phyloP scores from a whole-genome alignment of 768 basidiomycete species.

The Amanita phalloides region DNA sequence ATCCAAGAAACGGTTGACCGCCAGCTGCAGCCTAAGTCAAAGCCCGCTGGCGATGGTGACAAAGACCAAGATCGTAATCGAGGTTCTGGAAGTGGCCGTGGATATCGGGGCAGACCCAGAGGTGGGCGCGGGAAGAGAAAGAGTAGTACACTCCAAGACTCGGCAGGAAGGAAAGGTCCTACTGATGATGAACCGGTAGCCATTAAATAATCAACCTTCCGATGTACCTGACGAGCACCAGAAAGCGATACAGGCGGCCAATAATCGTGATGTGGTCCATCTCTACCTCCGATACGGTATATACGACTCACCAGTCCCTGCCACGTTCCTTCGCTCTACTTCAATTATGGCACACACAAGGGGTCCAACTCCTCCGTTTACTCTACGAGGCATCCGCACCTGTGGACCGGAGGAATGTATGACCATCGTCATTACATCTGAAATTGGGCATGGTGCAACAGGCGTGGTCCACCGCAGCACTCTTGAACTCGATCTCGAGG shows the following conservation, averaged over 20 bases:
- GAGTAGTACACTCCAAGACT: slow-evolving; percentile 7
- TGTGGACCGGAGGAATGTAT: slow-evolving; percentile 9
- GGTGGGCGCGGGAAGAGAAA: not conserved
- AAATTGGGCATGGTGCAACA: slow-evolving; percentile 12
- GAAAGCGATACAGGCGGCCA: not conserved
- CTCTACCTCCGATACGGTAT: slow-evolving; percentile 7
- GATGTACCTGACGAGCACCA: slow-evolving; percentile 3
- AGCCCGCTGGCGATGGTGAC: slow-evolving; percentile 3
- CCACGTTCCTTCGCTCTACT: slow-evolving; percentile 6
- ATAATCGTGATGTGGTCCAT: slow-evolving; percentile 2
- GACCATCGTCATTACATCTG: slow-evolving; percentile 9
- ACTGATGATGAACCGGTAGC: slow-evolving; percentile 4
- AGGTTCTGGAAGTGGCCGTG: slow-evolving; percentile 3
- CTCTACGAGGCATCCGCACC: slow-evolving; percentile 7
- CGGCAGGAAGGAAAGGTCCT: slow-evolving; percentile 7
- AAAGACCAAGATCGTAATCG: not conserved
- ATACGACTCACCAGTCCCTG: slow-evolving; percentile 7
- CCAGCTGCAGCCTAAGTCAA: not conserved
- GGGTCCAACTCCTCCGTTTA: slow-evolving; percentile 3
- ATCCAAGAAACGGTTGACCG: slow-evolving; percentile 12
- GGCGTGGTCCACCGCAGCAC: no score
- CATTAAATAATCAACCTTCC: slow-evolving; percentile 4
- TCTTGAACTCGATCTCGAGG: not conserved
- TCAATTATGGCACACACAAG: slow-evolving; percentile 3
- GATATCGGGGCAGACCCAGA: not conserved